Evolutionary conservation across 2,329 filamentous ascomycete species (phyloP), one percentile per base, ranked within the genome.

Genomic region (Colletotrichum sp.): DNA sequence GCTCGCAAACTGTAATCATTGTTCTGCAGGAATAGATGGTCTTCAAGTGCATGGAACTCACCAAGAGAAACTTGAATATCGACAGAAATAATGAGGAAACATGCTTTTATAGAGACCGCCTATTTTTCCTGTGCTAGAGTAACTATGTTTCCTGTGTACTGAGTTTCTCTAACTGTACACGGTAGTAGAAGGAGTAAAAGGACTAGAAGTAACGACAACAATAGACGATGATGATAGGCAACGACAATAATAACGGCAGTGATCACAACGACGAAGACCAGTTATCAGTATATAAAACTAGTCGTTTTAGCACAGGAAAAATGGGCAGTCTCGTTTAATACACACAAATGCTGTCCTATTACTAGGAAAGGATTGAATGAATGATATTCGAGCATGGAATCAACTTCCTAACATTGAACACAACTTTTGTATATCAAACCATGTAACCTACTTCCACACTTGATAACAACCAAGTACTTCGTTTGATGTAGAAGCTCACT

Each of bases 161-260:
- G 16, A 18, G 36, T 44, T 44, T 0, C 16, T 10, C 36, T 10
- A n/a, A 0, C 36, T 44, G 5, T 1, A 0, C 2, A n/a, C 8
- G 16, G 3, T 0, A 44, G 16, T 18, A 18, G 36, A 44, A 18
- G 16, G 36, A 44, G 0, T n/a, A 18, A 44, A 44, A 18, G 16
- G 5, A 44, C 1, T n/a, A 10, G 36, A 44, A 0, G 36, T 44
- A 10, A 44, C 16, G 16, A 18, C 16, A 0, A 18, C 36, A 44
- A 44, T 18, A 18, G 36, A 39, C 16, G 36, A 39, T 26, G 24
- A 26, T 26, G 24, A 26, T 26, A 26, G 24, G 24, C 24, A 26
- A 26, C 36, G 36, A 39, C 36, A 1, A 5, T 18, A 18, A 39
- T 44, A 5, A 44, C 36, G 16, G 1, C 0, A 44, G 36, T n/a